Evolutionary conservation across 2,329 filamentous ascomycete species (phyloP), one percentile per base, ranked within the genome.

Genomic region (Fusarium oxysporum): DNA sequence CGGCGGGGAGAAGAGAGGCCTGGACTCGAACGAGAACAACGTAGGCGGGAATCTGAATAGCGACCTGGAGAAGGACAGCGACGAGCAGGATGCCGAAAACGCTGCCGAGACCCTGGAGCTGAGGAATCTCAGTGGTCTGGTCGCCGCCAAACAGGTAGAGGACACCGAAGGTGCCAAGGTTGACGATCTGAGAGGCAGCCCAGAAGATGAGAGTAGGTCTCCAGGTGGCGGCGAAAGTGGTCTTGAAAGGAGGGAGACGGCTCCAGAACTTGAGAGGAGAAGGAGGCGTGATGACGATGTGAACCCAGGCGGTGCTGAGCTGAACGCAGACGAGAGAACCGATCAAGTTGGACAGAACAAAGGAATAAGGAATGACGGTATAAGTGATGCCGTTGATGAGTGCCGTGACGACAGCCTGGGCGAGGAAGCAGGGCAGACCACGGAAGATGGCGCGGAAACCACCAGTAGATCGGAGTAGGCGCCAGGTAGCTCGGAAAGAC

Each of bases 21-120:
- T 97, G 94, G 40, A 97, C 91, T 71, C 96, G 94, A 73, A 92
- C 87, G 66, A 97, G 89, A 28, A 93, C 89, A 37, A 96, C 92
- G 66, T 89, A 88, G 43, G 93, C 89, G 23, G 96, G 95, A 63
- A 98, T 87, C 70, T 93, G 86, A 67, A 95, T 82, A 62, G 94
- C 82, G 47, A 92, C 82, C 62, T 88, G 85, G 59, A 91, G 79
- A 63, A 86, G 79, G 13, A 91, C 70, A 47, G 85, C 77, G 37
- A 88, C 70, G 62, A 86, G 68, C 32, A 84, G 71, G 45, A 91
- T 78, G 19, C 86, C 66, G 13, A 86, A 48, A 19, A 71, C 79
- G 82, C 91, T 89, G 44, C 85, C 79, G 65, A 82, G 64, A 13
- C 53, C 62, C 13, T 60, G 62, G 19, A 67, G n/a, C 38, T 73